A percentile compares a stretch with the other conserved stretches of the same genome.
Conservation (phyloP, 1,284 basidiomycete genomes). For the Filobasidium uniguttulatum region DNA sequence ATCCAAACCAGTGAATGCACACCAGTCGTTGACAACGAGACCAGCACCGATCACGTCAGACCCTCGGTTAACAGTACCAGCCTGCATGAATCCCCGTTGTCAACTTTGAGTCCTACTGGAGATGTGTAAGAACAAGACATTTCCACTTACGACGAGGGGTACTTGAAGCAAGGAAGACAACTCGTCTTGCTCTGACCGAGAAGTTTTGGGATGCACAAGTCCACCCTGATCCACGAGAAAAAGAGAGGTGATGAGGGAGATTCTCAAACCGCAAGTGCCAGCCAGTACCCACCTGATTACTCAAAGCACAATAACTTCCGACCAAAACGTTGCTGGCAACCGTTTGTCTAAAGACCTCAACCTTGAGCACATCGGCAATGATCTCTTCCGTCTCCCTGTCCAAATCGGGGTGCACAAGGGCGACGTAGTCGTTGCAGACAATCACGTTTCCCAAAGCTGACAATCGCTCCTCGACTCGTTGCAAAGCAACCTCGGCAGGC, state of each 20-base stretch:
- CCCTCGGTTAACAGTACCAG: constrained; percentile 95
- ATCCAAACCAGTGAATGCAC: constrained; percentile 89
- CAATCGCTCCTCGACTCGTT: constrained; percentile 90
- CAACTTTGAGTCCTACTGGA: constrained; percentile 7
- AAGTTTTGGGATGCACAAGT: constrained; percentile 93
- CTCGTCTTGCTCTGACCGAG: constrained; percentile 94
- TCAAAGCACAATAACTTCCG: constrained; percentile 85
- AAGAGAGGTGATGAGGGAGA: neutral
- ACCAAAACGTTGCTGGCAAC: constrained; percentile 94
- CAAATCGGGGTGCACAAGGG: constrained; percentile 90
- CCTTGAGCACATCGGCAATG: constrained; percentile 96
- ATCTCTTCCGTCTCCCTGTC: constrained; percentile 99
- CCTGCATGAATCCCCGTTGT: constrained; percentile 40
- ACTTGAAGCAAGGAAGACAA: constrained; percentile 87
- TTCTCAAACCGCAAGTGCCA: neutral
- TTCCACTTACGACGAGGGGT: constrained; percentile 66
- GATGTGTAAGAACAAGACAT: neutral
- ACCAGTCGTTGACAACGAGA: constrained; percentile 97
- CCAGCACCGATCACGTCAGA: constrained; percentile 96
- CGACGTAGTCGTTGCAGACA: constrained; percentile 94
- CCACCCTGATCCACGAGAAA: constrained; percentile 53
- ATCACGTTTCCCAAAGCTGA: constrained; percentile 97
- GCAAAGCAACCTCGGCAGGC: constrained; percentile 80
- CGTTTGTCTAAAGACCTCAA: constrained; percentile 97
- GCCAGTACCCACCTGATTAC: constrained; percentile 47